Evolutionary conservation across 2,329 filamentous ascomycete genomes (phyloP).

Genomic region (Pyricularia grisea): DNA sequence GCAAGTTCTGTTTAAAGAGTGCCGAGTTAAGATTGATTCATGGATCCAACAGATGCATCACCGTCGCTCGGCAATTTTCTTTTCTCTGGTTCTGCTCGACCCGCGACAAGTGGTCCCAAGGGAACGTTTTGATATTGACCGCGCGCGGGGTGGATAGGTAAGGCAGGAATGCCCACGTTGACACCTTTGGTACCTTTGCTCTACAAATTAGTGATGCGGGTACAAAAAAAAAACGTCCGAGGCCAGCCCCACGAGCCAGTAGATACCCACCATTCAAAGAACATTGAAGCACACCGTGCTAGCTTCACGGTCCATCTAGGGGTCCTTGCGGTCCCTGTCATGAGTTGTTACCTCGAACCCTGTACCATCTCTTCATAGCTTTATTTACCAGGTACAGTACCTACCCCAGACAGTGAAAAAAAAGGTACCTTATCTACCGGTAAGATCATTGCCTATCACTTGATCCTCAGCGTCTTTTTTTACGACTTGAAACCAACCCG

Average conservation of each 20-base stretch:
- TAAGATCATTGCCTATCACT: too few relatives aligned
- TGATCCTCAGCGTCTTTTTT: neutral
- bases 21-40: too few relatives aligned
- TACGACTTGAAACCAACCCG: neutral
- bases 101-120: neutral
- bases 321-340: neutral
- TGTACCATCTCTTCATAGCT: neutral
- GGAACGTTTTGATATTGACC: neutral
- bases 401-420: too few relatives aligned
- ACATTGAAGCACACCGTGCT: neutral
- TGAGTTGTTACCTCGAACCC: neutral
- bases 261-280: neutral
- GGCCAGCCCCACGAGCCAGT: neutral
- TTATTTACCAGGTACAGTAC: too few relatives aligned
- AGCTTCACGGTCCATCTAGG: neutral
- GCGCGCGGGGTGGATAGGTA: neutral
- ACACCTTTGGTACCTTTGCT: neutral
- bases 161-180: neutral
- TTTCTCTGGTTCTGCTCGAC: neutral
- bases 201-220: neutral
- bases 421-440: too few relatives aligned
- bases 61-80: neutral
- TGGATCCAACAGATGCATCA: neutral
- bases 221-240: neutral
- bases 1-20: neutral